Base-by-base conservation (phyloP, 768 basidiomycete species). In the Tulasnella sp. region DNA sequence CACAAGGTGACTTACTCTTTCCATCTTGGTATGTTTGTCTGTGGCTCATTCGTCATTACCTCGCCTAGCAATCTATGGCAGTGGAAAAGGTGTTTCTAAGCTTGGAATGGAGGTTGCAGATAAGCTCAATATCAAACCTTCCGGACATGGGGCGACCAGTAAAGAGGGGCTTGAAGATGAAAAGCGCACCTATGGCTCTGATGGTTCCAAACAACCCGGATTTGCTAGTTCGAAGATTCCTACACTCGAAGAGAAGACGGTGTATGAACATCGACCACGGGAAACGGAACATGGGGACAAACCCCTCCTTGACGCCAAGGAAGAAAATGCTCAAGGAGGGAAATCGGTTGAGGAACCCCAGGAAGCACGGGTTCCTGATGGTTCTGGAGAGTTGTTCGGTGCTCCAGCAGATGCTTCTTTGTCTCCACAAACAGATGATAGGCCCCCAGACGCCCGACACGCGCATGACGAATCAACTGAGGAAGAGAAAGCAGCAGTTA, bases 151-250 rank as follows among this genome's bases (percentile, higher is more conserved):
- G 34, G 64, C 68, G 25, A 67, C 39, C 0, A 73, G 69, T 6
- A 75, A 73, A 29, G 60, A 67, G 28, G 62, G 62, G 0, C 51
- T 76, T 37, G 67, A 70, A 25, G 69, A 67, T 22, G 79, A 79
- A 57, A 72, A 75, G 13, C 71, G 67, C 53, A 75, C 75, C 13
- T 74, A 62, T 59, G 71, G 70, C 37, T 66, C 66, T n/a, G 70
- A 76, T 5, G 77, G 78, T 16, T 56, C 72, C 53, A 66, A 72
- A 54, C 64, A 66, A 20, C 66, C 69, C 9, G 79, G 79, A 2
- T 81, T 84, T 60, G 71, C 78, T 0, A 74, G 76, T 53, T 65
- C 77, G 1, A 69, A 74, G 5, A 75, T 83, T 1, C 83, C 83
- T 1, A 82, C 77, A 0, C 60, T 83, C 10, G 85, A 85, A 61